Base-by-base conservation (phyloP, 2,329 filamentous ascomycete species). In the Exophiala bonariae region DNA sequence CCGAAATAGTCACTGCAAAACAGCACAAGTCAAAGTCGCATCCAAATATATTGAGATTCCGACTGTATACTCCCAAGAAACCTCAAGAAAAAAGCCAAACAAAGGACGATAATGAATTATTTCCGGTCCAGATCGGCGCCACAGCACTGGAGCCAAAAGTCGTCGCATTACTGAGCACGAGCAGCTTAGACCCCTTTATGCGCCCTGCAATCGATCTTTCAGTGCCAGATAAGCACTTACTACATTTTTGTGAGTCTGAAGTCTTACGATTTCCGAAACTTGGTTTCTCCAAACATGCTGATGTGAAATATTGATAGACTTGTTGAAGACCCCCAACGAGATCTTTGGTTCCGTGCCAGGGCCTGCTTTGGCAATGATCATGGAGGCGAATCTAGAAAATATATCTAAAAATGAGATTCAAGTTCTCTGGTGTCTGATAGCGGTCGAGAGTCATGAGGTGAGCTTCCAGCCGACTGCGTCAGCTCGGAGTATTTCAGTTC, bases 161-260 rank as follows among this genome's bases (percentile, higher is more conserved):
- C n/a, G n/a, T n/a, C n/a, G n/a, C n/a, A n/a, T n/a, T n/a, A n/a
- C n/a, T 35, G 11, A 35, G 32, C 32, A 35, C 32, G 7, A 35
- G 32, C 32, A 35, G 8, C 8, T 35, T 35, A 35, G 32, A 35
- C 32, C 32, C 32, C n/a, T 35, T 35, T 16, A 11, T 35, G n/a
- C 32, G 14, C 32, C 32, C 32, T 8, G 32, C 32, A 7, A 16
- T 16, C 7, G 32, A 35, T 7, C 32, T 35, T 17, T 9, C 32
- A 9, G 32, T 35, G 32, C 32, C 32, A 7, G 32, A 35, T 17
- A 35, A 17, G 14, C 32, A 35, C 18, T 16, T 35, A 16, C 32
- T 35, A 8, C 32, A 35, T 35, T 17, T 14, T 16, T 35, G 32
- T 35, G 18, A 8, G n/a, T n/a, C n/a, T n/a, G 28, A n/a, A n/a